phyloP scores from a whole-genome alignment of 148 eudicot species.

The Rhododendron henanense region DNA sequence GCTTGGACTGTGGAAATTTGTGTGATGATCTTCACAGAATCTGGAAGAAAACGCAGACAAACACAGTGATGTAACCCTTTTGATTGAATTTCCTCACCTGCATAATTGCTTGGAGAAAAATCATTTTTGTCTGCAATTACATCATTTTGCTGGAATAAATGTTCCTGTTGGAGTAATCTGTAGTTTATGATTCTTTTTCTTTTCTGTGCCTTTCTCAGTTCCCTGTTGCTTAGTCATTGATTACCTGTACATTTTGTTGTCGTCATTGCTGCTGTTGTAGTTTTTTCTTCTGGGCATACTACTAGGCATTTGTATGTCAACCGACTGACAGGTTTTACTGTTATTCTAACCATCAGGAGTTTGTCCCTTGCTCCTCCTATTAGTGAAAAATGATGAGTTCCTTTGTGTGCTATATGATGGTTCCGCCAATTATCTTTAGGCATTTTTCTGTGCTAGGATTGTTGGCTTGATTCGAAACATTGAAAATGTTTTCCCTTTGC shows the following conservation, averaged over 20 bases:
- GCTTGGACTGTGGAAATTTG: conserved; percentile 70
- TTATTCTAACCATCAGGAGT: not conserved
- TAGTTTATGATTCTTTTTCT: too few species aligned
- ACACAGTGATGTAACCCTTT: not conserved
- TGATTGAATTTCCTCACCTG: not conserved
- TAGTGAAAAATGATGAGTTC: too few species aligned
- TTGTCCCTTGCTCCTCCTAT: not conserved
- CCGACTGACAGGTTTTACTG: not conserved
- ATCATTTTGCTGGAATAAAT: not conserved
- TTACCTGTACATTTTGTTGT: not conserved
- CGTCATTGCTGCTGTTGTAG: too few species aligned
- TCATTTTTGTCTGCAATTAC: not conserved
- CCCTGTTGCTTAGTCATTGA: not conserved
- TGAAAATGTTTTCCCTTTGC: not conserved
- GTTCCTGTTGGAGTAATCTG: not conserved
- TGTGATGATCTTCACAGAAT: conserved; percentile 50
- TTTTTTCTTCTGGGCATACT: too few species aligned
- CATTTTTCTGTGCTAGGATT: too few species aligned
- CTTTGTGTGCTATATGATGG: too few species aligned
- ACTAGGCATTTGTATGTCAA: not conserved
- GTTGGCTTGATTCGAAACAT: not conserved
- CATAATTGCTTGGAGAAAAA: not conserved
- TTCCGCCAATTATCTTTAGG: too few species aligned
- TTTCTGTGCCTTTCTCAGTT: not conserved
- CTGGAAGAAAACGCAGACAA: conserved; percentile 19